Evolutionary conservation across 2,329 filamentous ascomycete species (phyloP).

Genomic region (Talaromyces islandicus): DNA sequence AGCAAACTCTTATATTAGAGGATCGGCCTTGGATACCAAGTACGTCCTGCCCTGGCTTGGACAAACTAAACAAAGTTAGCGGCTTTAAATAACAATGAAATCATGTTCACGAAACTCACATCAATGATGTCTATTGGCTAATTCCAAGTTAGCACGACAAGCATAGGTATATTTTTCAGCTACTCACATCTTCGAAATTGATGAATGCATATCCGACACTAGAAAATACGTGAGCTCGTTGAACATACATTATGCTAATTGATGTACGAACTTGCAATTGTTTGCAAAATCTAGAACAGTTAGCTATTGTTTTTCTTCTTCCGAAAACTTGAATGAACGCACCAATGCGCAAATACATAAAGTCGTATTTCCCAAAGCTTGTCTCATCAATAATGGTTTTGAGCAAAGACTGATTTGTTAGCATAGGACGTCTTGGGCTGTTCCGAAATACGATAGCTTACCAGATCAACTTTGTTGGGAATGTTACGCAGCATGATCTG

Average conservation of each 20-base stretch:
- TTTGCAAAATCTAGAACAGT: slow-evolving; percentile 62
- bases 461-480: slow-evolving; percentile 75
- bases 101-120: slow-evolving; percentile 41
- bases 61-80: slow-evolving; percentile 54
- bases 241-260: not conserved
- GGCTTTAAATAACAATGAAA: not conserved
- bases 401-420: slow-evolving; percentile 52
- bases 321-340: slow-evolving; percentile 1
- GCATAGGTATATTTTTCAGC: not conserved
- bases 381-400: slow-evolving; percentile 74
- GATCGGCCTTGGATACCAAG: slow-evolving; percentile 48
- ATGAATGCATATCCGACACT: slow-evolving; percentile 97
- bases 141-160: slow-evolving; percentile 30
- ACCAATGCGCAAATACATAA: slow-evolving; percentile 87
- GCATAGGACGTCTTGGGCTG: slow-evolving; percentile 11
- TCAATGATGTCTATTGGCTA: slow-evolving; percentile 68
- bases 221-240: slow-evolving; percentile 1
- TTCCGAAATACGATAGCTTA: slow-evolving; percentile 21
- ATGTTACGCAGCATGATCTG: slow-evolving; percentile 94
- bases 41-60: slow-evolving; percentile 61
- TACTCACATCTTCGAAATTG: slow-evolving; percentile 75
- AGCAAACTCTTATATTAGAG: slow-evolving; percentile 1
- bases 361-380: slow-evolving; percentile 80
- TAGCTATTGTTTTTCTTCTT: not conserved
- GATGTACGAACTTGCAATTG: slow-evolving; percentile 65